Conservation (phyloP, 305 asterid genomes). For the Ajuga reptans region DNA sequence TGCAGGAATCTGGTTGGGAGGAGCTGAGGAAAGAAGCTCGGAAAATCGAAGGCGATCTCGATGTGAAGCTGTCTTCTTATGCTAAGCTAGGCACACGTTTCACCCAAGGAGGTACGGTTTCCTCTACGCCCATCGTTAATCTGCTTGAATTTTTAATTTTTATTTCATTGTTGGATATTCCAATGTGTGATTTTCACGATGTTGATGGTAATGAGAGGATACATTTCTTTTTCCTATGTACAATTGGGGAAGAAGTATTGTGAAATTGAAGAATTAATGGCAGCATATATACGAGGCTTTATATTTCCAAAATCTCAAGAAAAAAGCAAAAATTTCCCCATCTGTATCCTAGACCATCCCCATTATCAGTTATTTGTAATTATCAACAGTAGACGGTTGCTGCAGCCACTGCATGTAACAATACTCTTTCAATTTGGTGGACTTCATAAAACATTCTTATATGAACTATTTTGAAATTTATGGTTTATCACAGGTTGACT, state of each 20-base stretch:
- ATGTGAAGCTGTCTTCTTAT: conserved; percentile 89
- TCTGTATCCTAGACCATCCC: neutral
- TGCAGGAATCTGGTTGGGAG: conserved; percentile 98
- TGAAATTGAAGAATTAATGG: neutral
- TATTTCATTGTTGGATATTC: neutral
- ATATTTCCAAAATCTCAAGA: neutral
- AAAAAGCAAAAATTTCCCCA: neutral
- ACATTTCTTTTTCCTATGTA: neutral
- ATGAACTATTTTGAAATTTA: neutral
- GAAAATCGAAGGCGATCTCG: conserved; percentile 94
- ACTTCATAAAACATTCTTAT: neutral
- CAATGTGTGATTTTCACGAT: conserved; percentile 7
- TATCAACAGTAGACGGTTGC: neutral
- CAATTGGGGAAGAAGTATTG: neutral
- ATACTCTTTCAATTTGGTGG: conserved; percentile 15
- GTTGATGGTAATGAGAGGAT: neutral
- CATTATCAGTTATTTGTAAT: neutral
- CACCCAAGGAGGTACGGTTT: conserved; percentile 62
- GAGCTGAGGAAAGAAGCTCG: conserved; percentile 90
- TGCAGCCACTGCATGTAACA: neutral
- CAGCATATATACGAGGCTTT: neutral
- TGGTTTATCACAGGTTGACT: neutral
- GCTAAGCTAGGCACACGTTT: conserved; percentile 91
- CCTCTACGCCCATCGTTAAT: neutral
- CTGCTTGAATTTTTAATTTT: conserved; percentile 4